Base-by-base conservation (phyloP, 768 basidiomycete species). In the Boletus vinaceobasis region DNA sequence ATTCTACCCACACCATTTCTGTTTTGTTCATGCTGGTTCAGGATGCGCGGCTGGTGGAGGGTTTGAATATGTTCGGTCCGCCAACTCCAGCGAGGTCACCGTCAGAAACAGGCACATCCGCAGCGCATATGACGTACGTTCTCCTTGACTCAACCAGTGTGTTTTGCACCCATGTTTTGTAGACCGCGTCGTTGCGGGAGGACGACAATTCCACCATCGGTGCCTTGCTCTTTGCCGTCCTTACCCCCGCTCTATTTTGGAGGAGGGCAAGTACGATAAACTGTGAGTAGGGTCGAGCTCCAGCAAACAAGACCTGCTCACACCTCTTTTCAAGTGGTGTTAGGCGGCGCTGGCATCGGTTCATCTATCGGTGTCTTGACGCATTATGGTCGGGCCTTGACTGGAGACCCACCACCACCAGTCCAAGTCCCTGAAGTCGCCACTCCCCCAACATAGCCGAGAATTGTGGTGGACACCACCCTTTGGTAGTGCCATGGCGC, bases 191-290 rank as follows among this genome's bases (percentile, higher is more conserved):
- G 21, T 69, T 88, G 49, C 75, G 88, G 58, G 76, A 79, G 44
- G 83, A 90, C 51, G 90, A 92, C 66, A 85, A 89, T 64, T 79
- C 87, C 21, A 89, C 82, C 2, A 87, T 92, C 43, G 90, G 90
- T 26, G 77, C 78, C 19, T 63, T 91, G 44, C 69, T 93, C 21
- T 79, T 77, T 53, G 81, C 80, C 15, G 79, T 87, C 14, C 65
- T 91, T 3, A 80, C 78, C 5, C 86, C 90, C 4, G 86, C 88
- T 3, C 49, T 90, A 29, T 75, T 91, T 47, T 92, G 88, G 87
- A 90, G 80, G 46, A 78, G 79, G 50, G 87, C 86, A 32, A 75
- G 71, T 33, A 66, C 76, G 15, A 70, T 84, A n/a, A 82, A 90
- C 60, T 63, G 89, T 90, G 62, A 53, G 66, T 57, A 50, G 67